Evolutionary conservation across 2,329 filamentous ascomycete genomes (phyloP).

Genomic region (Rhynchosporium graminicola): DNA sequence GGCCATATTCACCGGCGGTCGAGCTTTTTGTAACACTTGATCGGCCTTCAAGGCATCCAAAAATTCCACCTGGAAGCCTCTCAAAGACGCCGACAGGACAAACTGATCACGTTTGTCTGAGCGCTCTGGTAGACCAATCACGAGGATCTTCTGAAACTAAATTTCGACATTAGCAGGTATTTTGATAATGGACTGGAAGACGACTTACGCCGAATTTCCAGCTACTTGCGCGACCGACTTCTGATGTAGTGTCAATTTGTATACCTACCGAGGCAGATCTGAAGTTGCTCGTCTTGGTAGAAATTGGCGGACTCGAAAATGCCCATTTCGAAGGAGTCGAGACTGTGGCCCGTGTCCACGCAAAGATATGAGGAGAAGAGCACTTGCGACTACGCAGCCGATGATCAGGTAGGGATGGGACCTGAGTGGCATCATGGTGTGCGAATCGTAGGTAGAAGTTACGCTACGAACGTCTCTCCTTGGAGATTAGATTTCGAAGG

Average conservation of each 20-base stretch:
- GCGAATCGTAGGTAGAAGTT: neutral
- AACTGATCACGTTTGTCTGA: constrained; percentile 52
- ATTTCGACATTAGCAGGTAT: neutral
- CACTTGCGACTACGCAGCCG: neutral
- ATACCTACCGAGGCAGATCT: constrained; percentile 2
- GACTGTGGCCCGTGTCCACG: neutral
- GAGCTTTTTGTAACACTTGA: constrained; percentile 45
- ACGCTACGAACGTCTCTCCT: neutral
- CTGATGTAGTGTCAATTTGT: neutral
- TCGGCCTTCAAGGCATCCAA: constrained; percentile 45
- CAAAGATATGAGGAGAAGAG: neutral
- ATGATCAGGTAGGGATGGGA: constrained; percentile 3
- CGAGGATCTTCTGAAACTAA: constrained; percentile 48
- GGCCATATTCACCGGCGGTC: constrained; percentile 39
- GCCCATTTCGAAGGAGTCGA: constrained; percentile 1
- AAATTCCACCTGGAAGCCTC: constrained; percentile 47
- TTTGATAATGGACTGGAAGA: neutral
- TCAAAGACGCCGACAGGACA: constrained; percentile 45
- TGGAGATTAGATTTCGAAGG: neutral
- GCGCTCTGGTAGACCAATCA: constrained; percentile 48
- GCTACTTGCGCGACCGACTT: constrained; percentile 7
- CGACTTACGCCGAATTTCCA: neutral
- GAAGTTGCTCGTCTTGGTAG: neutral
- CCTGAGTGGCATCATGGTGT: neutral
- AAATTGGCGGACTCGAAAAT: neutral